Evolutionary conservation across 164 flowering plant species (phyloP).

Genomic region (Dillenia turbinata): DNA sequence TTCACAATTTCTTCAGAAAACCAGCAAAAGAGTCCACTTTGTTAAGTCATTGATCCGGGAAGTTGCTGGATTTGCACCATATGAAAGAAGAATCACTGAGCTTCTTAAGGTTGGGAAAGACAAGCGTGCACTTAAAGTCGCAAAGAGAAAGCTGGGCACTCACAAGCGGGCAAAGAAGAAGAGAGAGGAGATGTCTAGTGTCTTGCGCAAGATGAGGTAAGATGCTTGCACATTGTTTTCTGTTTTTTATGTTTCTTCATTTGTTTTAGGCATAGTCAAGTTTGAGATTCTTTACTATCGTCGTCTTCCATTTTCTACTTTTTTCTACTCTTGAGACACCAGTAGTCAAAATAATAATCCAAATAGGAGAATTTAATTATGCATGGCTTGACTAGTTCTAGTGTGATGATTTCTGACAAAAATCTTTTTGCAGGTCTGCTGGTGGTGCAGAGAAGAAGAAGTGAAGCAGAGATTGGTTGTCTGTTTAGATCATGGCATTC

Average conservation of each 20-base stretch:
- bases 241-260: not conserved
- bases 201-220: conserved; percentile 55
- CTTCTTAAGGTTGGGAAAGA: conserved; percentile 57
- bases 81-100: conserved; percentile 58
- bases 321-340: not conserved
- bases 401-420: not conserved
- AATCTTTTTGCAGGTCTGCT: conserved; percentile 23
- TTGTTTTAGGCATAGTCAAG: not conserved
- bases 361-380: too few relatives aligned
- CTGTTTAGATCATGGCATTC: not conserved
- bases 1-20: conserved; percentile 25
- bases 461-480: conserved; percentile 10
- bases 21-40: conserved; percentile 47
- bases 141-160: conserved; percentile 57
- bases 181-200: conserved; percentile 58
- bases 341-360: too few relatives aligned
- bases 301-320: not conserved
- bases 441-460: conserved; percentile 32
- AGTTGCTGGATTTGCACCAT: conserved; percentile 65
- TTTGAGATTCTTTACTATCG: too few relatives aligned
- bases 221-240: not conserved
- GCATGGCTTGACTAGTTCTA: not conserved
- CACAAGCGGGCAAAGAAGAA: conserved; percentile 67
- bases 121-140: conserved; percentile 55
- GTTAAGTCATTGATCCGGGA: conserved; percentile 44